These are phyloP conservation scores for Clarireedia homoeocarpa DNA, from an alignment of 2,329 filamentous ascomycete genomes.

Conservation along the genomic window DNA sequence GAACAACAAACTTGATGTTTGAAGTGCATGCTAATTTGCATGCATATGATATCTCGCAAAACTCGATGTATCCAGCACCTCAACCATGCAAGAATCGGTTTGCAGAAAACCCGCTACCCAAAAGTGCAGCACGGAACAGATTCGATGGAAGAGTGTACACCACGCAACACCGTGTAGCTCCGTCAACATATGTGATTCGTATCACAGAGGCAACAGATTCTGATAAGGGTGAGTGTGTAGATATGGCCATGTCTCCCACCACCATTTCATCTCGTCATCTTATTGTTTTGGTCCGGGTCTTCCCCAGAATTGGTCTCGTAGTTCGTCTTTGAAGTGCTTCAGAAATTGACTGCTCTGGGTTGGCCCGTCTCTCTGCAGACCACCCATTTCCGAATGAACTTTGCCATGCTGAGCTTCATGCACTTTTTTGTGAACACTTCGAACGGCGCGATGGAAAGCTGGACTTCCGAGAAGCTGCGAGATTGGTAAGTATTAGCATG, in stretches of 20 bases:
- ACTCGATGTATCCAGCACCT: too few relatives aligned
- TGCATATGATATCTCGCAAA: too few relatives aligned
- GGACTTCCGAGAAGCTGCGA: slow-evolving; percentile 44
- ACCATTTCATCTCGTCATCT: neutral
- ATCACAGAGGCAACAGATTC: too few relatives aligned
- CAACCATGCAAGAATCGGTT: too few relatives aligned
- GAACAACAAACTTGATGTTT: too few relatives aligned
- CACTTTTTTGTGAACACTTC: slow-evolving; percentile 36
- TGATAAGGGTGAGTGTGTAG: too few relatives aligned
- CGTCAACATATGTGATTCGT: too few relatives aligned
- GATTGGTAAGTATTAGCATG: slow-evolving; percentile 1
- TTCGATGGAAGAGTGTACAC: too few relatives aligned
- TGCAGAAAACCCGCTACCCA: too few relatives aligned
- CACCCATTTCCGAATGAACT: slow-evolving; percentile 41
- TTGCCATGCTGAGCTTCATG: slow-evolving; percentile 36
- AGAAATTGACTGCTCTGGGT: slow-evolving; percentile 31
- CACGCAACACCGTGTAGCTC: too few relatives aligned
- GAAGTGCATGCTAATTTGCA: too few relatives aligned
- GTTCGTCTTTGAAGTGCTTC: slow-evolving; percentile 44
- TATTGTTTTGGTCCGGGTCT: slow-evolving; percentile 17
- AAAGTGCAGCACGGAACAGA: too few relatives aligned
- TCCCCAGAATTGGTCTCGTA: slow-evolving; percentile 38
- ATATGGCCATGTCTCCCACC: neutral
- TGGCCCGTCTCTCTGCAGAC: slow-evolving; percentile 37
- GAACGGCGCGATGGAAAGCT: slow-evolving; percentile 45